phyloP scores from a whole-genome alignment of 164 flowering plant genomes.

The Aristolochia fimbriata region DNA sequence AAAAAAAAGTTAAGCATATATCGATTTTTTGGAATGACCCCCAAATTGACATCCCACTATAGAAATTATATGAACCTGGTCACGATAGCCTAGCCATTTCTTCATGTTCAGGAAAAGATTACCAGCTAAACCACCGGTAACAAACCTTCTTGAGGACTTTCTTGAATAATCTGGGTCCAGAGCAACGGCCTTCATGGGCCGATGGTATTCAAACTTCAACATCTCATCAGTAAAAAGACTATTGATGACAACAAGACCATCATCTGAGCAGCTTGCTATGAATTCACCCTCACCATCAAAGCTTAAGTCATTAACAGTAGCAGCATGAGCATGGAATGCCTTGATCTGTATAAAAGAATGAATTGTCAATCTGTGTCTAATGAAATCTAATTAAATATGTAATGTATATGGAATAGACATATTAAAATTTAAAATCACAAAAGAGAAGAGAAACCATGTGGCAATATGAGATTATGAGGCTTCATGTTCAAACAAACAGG shows the following conservation, averaged over 20 bases:
- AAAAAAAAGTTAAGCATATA: not conserved
- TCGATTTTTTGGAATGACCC: not conserved
- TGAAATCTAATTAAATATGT: no score
- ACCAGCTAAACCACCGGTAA: slow-evolving; percentile 97
- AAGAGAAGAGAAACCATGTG: no score
- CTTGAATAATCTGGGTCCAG: slow-evolving; percentile 85
- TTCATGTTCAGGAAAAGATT: slow-evolving; percentile 66
- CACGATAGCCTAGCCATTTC: slow-evolving; percentile 87
- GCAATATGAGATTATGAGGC: no score
- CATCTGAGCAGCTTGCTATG: slow-evolving; percentile 98
- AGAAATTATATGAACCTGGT: slow-evolving; percentile 55
- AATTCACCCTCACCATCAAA: slow-evolving; percentile 93
- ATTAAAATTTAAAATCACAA: no score
- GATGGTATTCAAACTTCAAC: slow-evolving; percentile 85
- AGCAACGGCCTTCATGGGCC: slow-evolving; percentile 95
- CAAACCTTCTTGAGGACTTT: slow-evolving; percentile 78
- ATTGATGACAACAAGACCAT: slow-evolving; percentile 84
- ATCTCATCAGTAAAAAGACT: slow-evolving; percentile 86
- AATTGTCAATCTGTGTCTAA: no score
- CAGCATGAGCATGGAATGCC: slow-evolving; percentile 73
- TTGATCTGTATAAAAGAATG: slow-evolving; percentile 49
- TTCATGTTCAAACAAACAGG: no score
- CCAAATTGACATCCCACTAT: not conserved
- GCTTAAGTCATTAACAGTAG: slow-evolving; percentile 88
- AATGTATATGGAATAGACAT: no score